Conservation (phyloP, 2,329 filamentous ascomycete genomes). For the Aspergillus sp. region DNA sequence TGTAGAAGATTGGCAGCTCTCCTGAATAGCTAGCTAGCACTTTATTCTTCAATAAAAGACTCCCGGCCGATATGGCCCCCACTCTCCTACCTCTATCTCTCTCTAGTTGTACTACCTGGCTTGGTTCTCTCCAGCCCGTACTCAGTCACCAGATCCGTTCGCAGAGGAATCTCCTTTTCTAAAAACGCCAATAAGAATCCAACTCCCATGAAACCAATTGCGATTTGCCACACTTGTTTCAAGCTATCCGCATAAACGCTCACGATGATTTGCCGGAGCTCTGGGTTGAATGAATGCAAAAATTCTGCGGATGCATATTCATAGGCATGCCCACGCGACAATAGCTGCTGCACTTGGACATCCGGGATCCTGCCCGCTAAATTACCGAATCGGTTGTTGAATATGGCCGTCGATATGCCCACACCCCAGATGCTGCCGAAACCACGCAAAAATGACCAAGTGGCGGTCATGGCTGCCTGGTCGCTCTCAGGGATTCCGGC, state of each 20-base stretch:
- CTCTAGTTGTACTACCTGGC: too few species aligned
- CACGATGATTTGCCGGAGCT: background rate
- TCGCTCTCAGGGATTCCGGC: background rate
- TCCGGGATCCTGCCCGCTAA: background rate
- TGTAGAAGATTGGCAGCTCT: too few species aligned
- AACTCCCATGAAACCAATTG: background rate
- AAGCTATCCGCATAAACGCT: background rate
- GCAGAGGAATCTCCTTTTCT: background rate
- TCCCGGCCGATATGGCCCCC: too few species aligned
- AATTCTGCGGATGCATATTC: background rate
- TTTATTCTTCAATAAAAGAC: too few species aligned
- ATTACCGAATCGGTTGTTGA: background rate
- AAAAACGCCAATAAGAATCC: background rate
- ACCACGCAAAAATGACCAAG: slow-evolving; percentile 13
- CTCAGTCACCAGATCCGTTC: background rate
- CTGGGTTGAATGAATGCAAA: too few species aligned
- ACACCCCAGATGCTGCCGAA: slow-evolving; percentile 7
- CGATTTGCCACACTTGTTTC: background rate
- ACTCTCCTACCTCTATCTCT: too few species aligned
- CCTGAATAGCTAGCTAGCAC: too few species aligned
- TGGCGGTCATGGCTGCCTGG: slow-evolving; percentile 1
- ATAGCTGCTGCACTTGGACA: background rate
- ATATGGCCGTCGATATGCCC: background rate
- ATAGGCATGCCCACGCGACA: background rate
- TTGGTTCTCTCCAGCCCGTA: background rate